phyloP scores from a whole-genome alignment of 2,329 filamentous ascomycete species.

The Metarhizium humberi region DNA sequence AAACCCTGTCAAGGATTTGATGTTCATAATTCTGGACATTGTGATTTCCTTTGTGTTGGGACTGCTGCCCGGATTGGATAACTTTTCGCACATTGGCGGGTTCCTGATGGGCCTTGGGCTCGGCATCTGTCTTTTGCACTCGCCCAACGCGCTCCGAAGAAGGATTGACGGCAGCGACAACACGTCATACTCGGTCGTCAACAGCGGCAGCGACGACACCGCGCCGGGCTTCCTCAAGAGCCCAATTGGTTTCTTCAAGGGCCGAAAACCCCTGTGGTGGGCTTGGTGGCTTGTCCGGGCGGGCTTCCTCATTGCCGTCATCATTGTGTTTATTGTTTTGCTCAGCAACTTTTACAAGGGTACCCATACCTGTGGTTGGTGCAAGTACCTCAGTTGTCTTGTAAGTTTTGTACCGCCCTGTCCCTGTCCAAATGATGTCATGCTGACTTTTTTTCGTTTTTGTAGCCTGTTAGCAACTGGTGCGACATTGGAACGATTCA shows the following conservation, averaged over 20 bases:
- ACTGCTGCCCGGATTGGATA: constrained; percentile 85
- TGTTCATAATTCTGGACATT: constrained; percentile 79
- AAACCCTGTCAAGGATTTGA: constrained; percentile 71
- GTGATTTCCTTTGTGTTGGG: constrained; percentile 87
- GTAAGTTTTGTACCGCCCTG: constrained; percentile 45
- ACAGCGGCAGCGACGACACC: constrained; percentile 36
- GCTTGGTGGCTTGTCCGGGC: constrained; percentile 87
- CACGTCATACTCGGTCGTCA: constrained; percentile 62
- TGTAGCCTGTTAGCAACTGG: constrained; percentile 56
- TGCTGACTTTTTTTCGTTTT: neutral
- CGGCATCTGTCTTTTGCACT: constrained; percentile 80
- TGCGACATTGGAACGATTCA: constrained; percentile 43
- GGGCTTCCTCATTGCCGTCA: constrained; percentile 66
- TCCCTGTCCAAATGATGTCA: neutral
- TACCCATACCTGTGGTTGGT: constrained; percentile 74
- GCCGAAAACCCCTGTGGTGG: constrained; percentile 92
- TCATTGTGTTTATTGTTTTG: constrained; percentile 78
- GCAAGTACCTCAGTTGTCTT: constrained; percentile 88
- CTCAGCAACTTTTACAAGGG: constrained; percentile 86
- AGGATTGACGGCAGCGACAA: constrained; percentile 54
- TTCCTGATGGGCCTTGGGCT: constrained; percentile 87
- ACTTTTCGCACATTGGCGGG: constrained; percentile 94
- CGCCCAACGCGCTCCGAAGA: constrained; percentile 68
- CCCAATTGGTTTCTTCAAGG: constrained; percentile 76
- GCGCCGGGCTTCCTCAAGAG: constrained; percentile 49